phyloP scores from a whole-genome alignment of 768 basidiomycete genomes.

The Galerina marginata region DNA sequence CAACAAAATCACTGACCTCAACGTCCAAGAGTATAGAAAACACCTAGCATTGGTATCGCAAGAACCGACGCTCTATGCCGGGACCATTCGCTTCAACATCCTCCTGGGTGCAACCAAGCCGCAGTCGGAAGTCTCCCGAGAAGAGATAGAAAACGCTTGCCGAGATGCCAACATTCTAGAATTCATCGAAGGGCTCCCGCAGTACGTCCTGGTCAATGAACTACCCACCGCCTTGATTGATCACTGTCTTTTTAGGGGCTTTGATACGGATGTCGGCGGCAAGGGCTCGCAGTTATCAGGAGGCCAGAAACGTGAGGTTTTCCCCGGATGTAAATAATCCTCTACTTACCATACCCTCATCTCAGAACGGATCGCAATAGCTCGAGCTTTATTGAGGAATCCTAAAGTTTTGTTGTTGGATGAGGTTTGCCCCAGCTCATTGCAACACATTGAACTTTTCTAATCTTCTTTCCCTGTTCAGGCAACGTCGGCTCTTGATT shows the following conservation, averaged over 20 bases:
- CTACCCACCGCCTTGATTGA: neutral
- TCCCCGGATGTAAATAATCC: neutral
- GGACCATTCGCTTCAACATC: conserved; percentile 90
- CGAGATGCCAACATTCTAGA: conserved; percentile 89
- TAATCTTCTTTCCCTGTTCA: conserved; percentile 19
- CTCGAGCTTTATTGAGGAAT: conserved; percentile 88
- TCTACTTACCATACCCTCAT: no score
- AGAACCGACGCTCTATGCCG: conserved; percentile 87
- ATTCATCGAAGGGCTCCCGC: conserved; percentile 83
- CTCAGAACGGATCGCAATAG: conserved; percentile 79
- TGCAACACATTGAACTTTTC: neutral
- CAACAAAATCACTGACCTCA: conserved; percentile 74
- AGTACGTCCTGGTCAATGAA: conserved; percentile 50
- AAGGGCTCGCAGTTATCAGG: conserved; percentile 90
- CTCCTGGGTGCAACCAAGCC: conserved; percentile 84
- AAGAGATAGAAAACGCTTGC: conserved; percentile 86
- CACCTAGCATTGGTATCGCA: conserved; percentile 92
- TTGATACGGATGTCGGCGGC: conserved; percentile 90
- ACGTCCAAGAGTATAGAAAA: conserved; percentile 86
- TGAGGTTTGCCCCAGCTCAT: conserved; percentile 47
- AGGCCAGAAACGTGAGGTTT: conserved; percentile 77
- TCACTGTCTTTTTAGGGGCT: conserved; percentile 58
- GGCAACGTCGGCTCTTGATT: conserved; percentile 90
- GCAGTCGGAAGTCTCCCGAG: conserved; percentile 76
- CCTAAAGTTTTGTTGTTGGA: conserved; percentile 88